Evolutionary conservation across 176 grass and related monocot species (phyloP).

Genomic region (Typha latifolia): DNA sequence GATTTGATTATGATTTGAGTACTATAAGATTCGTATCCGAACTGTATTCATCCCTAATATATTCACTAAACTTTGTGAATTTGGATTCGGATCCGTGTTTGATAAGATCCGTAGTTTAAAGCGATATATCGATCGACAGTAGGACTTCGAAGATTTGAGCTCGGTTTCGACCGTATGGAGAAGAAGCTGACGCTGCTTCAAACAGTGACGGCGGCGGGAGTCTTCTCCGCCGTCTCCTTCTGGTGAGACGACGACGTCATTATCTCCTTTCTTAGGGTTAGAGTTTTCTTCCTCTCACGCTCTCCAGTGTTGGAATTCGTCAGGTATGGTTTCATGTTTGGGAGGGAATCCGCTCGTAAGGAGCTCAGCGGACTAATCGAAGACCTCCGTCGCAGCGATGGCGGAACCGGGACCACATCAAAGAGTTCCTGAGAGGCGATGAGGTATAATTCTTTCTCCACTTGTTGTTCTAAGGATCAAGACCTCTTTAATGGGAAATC

Average conservation of each 20-base stretch:
- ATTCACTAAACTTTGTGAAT: too few species aligned
- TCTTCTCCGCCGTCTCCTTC: constrained; percentile 93
- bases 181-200: constrained; percentile 79
- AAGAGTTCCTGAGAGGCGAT: too few species aligned
- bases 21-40: too few species aligned
- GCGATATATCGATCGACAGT: too few species aligned
- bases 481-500: too few species aligned
- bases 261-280: background rate
- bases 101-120: too few species aligned
- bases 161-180: background rate
- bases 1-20: too few species aligned
- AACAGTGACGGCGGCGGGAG: constrained; percentile 62
- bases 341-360: constrained; percentile 85
- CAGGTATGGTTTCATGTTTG: constrained; percentile 99
- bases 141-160: background rate
- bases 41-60: too few species aligned
- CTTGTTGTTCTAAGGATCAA: too few species aligned
- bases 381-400: constrained; percentile 40
- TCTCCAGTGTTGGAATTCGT: background rate
- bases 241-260: constrained; percentile 28
- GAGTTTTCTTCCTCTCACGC: background rate
- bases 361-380: constrained; percentile 83
- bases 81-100: too few species aligned
- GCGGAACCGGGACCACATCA: too few species aligned
- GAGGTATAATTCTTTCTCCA: too few species aligned